phyloP scores from a whole-genome alignment of 2,329 filamentous ascomycete species.

The Colletotrichum viniferum region DNA sequence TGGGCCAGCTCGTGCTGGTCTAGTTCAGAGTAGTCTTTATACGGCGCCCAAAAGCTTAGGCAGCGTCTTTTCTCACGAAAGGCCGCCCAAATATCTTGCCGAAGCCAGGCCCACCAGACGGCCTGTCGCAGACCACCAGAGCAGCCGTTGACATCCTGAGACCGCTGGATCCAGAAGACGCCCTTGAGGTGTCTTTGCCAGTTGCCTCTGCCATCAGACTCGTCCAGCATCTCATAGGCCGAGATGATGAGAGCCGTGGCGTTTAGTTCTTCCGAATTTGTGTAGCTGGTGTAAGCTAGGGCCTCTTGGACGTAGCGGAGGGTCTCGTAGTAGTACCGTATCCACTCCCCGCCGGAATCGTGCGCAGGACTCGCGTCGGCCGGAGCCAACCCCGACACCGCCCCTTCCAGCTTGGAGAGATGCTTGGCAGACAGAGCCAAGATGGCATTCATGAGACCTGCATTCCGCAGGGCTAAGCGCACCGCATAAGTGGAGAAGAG shows the following conservation, averaged over 20 bases:
- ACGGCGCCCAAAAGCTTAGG: conserved; percentile 63
- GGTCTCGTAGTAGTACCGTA: conserved; percentile 67
- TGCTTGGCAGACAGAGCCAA: conserved; percentile 60
- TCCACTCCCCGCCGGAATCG: conserved; percentile 27
- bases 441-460: conserved; percentile 61
- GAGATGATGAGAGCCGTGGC: conserved; percentile 65
- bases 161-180: conserved; percentile 70
- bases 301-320: conserved; percentile 65
- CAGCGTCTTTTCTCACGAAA: conserved; percentile 61
- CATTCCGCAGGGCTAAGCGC: conserved; percentile 49
- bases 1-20: conserved; percentile 58
- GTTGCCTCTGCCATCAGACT: conserved; percentile 51
- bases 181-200: conserved; percentile 69
- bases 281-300: conserved; percentile 62
- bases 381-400: neutral
- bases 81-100: conserved; percentile 70
- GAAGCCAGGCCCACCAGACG: conserved; percentile 70
- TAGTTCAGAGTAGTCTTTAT: conserved; percentile 50
- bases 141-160: conserved; percentile 64
- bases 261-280: conserved; percentile 60
- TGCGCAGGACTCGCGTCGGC: neutral
- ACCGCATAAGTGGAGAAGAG: conserved; percentile 37
- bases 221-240: conserved; percentile 71
- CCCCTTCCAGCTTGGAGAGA: conserved; percentile 2
- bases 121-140: conserved; percentile 60